Percentiles rank a stretch among this genome's conserved stretches.
Evolutionary conservation across 2,329 filamentous ascomycete species (phyloP).

Genomic region (Beauveria pseudobassiana): DNA sequence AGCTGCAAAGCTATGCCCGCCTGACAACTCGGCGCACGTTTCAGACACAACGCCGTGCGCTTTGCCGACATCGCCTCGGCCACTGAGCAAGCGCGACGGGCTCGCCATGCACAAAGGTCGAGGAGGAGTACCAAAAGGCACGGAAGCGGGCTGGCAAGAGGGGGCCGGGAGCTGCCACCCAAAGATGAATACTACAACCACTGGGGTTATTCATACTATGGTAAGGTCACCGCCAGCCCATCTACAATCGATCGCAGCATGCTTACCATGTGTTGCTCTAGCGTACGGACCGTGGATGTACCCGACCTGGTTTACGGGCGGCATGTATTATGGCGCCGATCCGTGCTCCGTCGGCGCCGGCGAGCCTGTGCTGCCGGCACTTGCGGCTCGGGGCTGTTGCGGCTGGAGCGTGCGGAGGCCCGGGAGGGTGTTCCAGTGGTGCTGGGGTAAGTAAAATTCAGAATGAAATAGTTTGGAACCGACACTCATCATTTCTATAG

Average conservation of each 20-base stretch:
- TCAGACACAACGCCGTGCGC: conserved; percentile 61
- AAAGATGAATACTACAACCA: conserved; percentile 43
- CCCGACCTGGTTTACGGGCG: conserved; percentile 34
- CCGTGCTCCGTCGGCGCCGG: conserved; percentile 27
- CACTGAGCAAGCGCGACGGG: conserved; percentile 1
- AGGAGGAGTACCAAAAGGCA: conserved; percentile 51
- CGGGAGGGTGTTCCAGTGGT: conserved; percentile 17
- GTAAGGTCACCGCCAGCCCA: conserved; percentile 13
- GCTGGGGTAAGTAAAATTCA: background rate
- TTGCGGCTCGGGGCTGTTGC: conserved; percentile 35
- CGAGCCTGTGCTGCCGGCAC: conserved; percentile 38
- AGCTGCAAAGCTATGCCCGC: conserved; percentile 40
- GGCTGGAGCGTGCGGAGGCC: conserved; percentile 36
- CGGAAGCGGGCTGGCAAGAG: conserved; percentile 41
- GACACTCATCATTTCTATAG: conserved; percentile 16
- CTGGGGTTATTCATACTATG: conserved; percentile 46
- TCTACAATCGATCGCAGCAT: no score
- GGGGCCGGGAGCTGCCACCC: conserved; percentile 37
- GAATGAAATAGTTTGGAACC: no score
- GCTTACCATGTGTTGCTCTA: background rate
- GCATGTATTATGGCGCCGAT: conserved; percentile 38
- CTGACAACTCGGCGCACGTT: conserved; percentile 59
- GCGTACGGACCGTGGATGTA: conserved; percentile 41
- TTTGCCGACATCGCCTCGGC: background rate
- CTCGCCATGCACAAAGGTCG: conserved; percentile 27